Evolutionary conservation across 108 stramenopile genomes (phyloP).

Genomic region (Cyclotella cryptica): DNA sequence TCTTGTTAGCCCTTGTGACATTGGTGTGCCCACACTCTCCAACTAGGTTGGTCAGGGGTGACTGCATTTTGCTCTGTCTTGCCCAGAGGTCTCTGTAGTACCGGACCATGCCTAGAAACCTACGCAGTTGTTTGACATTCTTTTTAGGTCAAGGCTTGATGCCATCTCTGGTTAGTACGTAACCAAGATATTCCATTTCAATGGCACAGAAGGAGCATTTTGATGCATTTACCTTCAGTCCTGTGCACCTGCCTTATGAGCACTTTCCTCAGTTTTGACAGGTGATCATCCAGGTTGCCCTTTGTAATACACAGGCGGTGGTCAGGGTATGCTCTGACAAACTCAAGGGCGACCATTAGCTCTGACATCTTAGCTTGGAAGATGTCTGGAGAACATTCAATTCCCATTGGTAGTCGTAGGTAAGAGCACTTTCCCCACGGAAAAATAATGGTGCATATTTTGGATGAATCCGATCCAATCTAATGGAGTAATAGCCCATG

Average conservation of each 20-base stretch:
- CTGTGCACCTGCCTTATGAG: background rate
- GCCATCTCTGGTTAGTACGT: background rate
- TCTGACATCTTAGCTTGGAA: too few relatives aligned
- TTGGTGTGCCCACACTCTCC: slow-evolving; percentile 1
- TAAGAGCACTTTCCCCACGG: too few relatives aligned
- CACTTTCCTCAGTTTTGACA: background rate
- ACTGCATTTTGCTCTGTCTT: background rate
- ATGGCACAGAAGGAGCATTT: background rate
- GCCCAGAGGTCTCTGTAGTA: slow-evolving; percentile 9
- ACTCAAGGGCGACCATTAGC: background rate
- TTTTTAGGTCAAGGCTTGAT: background rate
- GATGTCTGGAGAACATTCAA: too few relatives aligned
- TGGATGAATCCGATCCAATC: too few relatives aligned
- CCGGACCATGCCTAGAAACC: slow-evolving; percentile 16
- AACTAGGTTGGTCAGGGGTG: background rate
- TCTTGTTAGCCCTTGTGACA: background rate
- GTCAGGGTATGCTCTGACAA: background rate
- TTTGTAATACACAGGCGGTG: background rate
- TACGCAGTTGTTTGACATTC: background rate
- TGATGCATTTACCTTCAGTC: background rate
- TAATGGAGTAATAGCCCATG: too few relatives aligned
- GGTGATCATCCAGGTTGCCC: background rate
- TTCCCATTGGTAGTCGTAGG: too few relatives aligned
- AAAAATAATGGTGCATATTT: too few relatives aligned
- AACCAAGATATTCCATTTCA: background rate